Evolutionary conservation across 1,284 basidiomycete species (phyloP), one percentile per base, ranked within the genome.

Genomic region (Athelia psychrophila): DNA sequence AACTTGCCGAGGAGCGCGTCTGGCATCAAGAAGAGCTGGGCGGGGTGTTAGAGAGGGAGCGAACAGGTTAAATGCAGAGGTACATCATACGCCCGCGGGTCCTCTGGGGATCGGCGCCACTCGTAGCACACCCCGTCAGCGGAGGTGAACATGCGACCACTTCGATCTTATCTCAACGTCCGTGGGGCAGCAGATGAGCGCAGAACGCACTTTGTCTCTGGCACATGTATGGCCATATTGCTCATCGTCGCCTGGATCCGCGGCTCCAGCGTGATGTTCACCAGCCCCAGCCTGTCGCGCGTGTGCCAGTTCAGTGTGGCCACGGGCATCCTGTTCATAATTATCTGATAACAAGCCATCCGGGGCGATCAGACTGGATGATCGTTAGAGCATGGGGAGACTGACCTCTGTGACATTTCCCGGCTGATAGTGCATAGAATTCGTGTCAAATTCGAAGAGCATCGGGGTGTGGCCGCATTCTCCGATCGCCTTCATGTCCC

Each of bases 91-190:
- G 78, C 74, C 53, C 64, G 67, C 6, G 71, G 64, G 45, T 71
- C 72, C 45, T 75, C 72, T 47, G 67, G 64, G 56, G 72, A 69
- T 59, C 76, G 76, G 56, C 81, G 74, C 85, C 86, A 88, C 68
- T 87, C 86, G 58, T 77, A 83, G 47, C 69, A 72, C 58, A 65
- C 67, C 35, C 76, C 77, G 58, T 83, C 79, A 18, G 73, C 68
- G 44, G 78, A 78, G 53, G 72, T 61, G 67, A 88, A 88, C 48
- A 74, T 69, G 47, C 86, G 79, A 36, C 78, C 77, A 58, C 86
- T 87, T 61, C 46, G 49, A 52, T 42, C 60, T 60, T 33, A 6
- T 13, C 27, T 30, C 27, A 30, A 13, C 51, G 3, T n/a, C 20
- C n/a, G 10, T 20, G 22, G 48, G 51, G 24, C 27, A 30, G 27